A percentile compares a stretch with the other conserved stretches of the same genome.
Evolutionary conservation across 441 rosid species (phyloP).

Genomic region (Macaranga tanarius): DNA sequence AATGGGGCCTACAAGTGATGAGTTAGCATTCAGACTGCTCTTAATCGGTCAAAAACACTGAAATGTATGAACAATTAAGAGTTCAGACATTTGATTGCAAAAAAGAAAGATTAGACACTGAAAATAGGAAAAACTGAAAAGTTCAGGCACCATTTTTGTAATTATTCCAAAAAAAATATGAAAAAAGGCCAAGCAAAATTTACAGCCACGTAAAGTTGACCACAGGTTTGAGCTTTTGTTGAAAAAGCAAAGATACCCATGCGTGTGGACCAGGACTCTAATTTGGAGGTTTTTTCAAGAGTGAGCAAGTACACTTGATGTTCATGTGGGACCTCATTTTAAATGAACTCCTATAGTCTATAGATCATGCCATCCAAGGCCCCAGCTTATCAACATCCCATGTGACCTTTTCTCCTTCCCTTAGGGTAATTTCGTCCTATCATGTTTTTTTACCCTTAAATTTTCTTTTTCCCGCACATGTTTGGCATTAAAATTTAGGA

Average conservation of each 20-base stretch:
- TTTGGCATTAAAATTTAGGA: too few species aligned
- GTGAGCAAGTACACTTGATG: slow-evolving; percentile 29
- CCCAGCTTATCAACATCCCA: slow-evolving; percentile 44
- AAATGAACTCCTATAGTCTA: slow-evolving; percentile 16
- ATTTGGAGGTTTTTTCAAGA: slow-evolving; percentile 28
- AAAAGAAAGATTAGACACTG: too few species aligned
- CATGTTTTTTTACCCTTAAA: too few species aligned
- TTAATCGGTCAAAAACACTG: too few species aligned
- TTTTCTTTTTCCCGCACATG: too few species aligned
- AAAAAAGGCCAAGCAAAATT: not conserved
- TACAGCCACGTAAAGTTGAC: slow-evolving; percentile 28
- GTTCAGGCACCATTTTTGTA: too few species aligned
- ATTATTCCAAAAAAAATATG: not conserved
- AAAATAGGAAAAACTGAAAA: too few species aligned
- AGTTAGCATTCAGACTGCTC: too few species aligned
- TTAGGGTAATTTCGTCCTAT: slow-evolving; percentile 9
- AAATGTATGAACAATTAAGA: too few species aligned
- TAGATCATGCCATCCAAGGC: slow-evolving; percentile 14
- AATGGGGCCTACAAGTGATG: too few species aligned
- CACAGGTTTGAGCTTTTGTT: not conserved
- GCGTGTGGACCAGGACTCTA: slow-evolving; percentile 43
- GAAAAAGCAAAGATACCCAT: slow-evolving; percentile 20
- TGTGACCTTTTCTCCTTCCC: slow-evolving; percentile 28
- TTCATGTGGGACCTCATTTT: slow-evolving; percentile 19
- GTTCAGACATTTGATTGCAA: too few species aligned